Evolutionary conservation across 129 eudicot species (phyloP), one percentile per base, ranked within the genome.

Genomic region (Flaveria robusta): DNA sequence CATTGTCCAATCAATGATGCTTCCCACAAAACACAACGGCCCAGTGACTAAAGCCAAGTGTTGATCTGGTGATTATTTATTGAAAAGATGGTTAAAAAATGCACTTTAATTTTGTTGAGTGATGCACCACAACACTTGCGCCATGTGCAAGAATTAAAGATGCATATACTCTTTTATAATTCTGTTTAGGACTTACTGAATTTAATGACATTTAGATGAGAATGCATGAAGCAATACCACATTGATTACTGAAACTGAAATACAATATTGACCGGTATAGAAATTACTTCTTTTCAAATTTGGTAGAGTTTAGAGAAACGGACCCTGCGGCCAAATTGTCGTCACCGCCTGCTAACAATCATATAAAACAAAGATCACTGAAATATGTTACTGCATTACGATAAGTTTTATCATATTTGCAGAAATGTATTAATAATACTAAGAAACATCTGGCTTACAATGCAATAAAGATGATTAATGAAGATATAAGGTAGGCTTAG

Each of bases 261-360:
- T 12, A 52, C 1, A 43, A 67, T 19, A 74, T 29, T 56, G 34
- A 74, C 50, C 52, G 67, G 59, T 63, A 49, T 9, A 71, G 50
- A 59, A 79, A 55, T 58, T 84, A 89, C 97, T 82, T 88, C 84
- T 84, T 84, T 60, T 84, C 80, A 66, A 67, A 81, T 10, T 69
- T 80, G 74, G 72, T 71, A 52, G 83, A 72, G 75, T 71, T 69
- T 65, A 39, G 70, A 63, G 67, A 49, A 56, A 66, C 69, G 24
- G 72, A 70, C 46, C 83, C 76, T 69, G 67, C 70, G 26, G 63
- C 75, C 49, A 76, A 79, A 41, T 64, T 67, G 74, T 62, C 75
- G 62, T 80, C 74, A 22, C 60, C 66, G 19, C 79, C 88, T 83
- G 81, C 66, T 71, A 46, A 78, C 71, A 62, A 66, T 37, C 19